These are phyloP conservation scores for Boletus reticuloceps DNA, from an alignment of 768 basidiomycete species.

Conservation along the genomic window DNA sequence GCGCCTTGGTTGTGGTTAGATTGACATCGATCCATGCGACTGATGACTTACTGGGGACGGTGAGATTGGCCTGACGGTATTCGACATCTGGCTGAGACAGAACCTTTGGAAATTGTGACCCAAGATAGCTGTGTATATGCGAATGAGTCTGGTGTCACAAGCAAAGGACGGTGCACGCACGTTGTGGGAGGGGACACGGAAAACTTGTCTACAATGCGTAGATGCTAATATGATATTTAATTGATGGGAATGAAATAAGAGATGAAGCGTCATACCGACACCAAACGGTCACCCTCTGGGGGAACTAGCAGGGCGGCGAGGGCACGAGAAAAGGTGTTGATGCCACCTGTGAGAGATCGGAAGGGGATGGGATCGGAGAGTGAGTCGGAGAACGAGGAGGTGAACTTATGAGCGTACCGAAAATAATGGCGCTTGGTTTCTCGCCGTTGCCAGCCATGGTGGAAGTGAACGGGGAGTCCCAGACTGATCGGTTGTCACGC, in stretches of 20 bases:
- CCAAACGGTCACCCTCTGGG: slow-evolving; percentile 61
- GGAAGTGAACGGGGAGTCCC: slow-evolving; percentile 1
- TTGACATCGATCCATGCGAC: not conserved
- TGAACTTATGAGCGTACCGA: slow-evolving; percentile 49
- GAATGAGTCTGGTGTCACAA: slow-evolving; percentile 10
- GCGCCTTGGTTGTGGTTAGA: slow-evolving; percentile 45
- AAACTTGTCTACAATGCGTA: slow-evolving; percentile 74
- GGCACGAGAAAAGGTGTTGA: slow-evolving; percentile 76
- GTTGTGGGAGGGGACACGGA: slow-evolving; percentile 74
- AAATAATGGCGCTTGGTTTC: slow-evolving; percentile 70
- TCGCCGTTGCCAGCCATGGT: slow-evolving; percentile 34
- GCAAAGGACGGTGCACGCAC: slow-evolving; percentile 37
- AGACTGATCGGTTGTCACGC: slow-evolving; percentile 22
- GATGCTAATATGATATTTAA: slow-evolving; percentile 40
- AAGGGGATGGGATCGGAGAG: not conserved
- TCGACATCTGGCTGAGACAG: slow-evolving; percentile 69
- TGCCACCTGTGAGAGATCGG: slow-evolving; percentile 52
- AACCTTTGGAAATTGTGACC: slow-evolving; percentile 67
- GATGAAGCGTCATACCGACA: slow-evolving; percentile 53
- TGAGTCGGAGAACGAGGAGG: not conserved
- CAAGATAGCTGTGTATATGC: slow-evolving; percentile 59
- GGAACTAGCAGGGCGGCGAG: slow-evolving; percentile 70
- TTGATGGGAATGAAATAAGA: slow-evolving; percentile 9
- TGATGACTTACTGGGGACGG: slow-evolving; percentile 55
- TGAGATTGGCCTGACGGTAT: slow-evolving; percentile 81